Evolutionary conservation across 192 early-diverging fungal species (phyloP).

Genomic region (Coemansia sp.): DNA sequence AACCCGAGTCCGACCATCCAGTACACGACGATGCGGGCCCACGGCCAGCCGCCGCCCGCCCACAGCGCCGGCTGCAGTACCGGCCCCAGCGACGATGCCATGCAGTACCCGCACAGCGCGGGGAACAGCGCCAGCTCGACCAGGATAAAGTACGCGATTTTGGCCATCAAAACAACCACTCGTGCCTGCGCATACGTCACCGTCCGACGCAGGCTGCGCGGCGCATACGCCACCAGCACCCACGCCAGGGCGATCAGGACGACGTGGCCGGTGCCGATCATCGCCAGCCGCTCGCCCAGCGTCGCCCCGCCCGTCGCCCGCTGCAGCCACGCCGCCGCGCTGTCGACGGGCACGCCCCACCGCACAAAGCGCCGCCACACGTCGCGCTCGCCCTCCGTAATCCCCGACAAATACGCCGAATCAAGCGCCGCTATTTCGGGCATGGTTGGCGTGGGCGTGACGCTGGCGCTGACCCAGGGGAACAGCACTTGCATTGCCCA

Average conservation of each 20-base stretch:
- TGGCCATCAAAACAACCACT: slow-evolving; percentile 47
- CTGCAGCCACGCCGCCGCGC: slow-evolving; percentile 40
- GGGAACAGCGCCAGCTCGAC: slow-evolving; percentile 92
- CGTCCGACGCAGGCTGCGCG: slow-evolving; percentile 27
- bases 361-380: slow-evolving; percentile 47
- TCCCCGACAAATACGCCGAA: background rate
- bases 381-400: slow-evolving; percentile 28
- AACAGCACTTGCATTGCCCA: slow-evolving; percentile 37
- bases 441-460: background rate
- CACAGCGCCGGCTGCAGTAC: slow-evolving; percentile 54
- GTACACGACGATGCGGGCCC: slow-evolving; percentile 67
- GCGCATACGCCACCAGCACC: slow-evolving; percentile 51
- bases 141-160: slow-evolving; percentile 82
- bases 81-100: slow-evolving; percentile 83
- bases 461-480: slow-evolving; percentile 27
- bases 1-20: slow-evolving; percentile 97
- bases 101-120: slow-evolving; percentile 80
- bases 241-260: slow-evolving; percentile 58
- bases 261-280: slow-evolving; percentile 53
- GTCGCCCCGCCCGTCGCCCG: slow-evolving; percentile 23
- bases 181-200: slow-evolving; percentile 40
- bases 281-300: slow-evolving; percentile 43
- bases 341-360: slow-evolving; percentile 61
- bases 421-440: background rate
- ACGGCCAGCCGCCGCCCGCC: slow-evolving; percentile 41